phyloP scores from a whole-genome alignment of 106 monocot species.

The Acorus calamus region DNA sequence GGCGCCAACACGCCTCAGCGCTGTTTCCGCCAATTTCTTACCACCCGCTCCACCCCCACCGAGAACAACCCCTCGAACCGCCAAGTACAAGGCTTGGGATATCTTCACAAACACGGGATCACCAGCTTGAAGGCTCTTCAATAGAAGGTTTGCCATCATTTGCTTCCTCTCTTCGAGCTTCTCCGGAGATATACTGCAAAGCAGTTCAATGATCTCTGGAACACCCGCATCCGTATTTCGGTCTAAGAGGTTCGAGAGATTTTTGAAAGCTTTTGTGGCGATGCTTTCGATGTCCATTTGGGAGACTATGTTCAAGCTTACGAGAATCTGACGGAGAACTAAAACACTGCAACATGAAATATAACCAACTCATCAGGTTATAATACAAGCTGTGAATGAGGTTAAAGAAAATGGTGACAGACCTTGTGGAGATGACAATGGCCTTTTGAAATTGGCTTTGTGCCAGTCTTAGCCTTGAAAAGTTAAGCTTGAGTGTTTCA shows the following conservation, averaged over 20 bases:
- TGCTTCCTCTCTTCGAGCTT: conserved; percentile 33
- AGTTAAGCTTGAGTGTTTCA: conserved; percentile 71
- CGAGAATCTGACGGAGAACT: conserved; percentile 70
- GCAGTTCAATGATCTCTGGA: conserved; percentile 39
- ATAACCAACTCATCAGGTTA: not conserved
- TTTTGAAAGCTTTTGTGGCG: conserved; percentile 22
- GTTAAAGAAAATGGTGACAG: not conserved
- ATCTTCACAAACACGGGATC: conserved; percentile 61
- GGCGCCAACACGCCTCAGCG: conserved; percentile 51
- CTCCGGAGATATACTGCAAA: conserved; percentile 11
- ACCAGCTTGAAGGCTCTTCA: conserved; percentile 63
- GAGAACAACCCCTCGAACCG: conserved; percentile 41
- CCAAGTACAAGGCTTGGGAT: conserved; percentile 46
- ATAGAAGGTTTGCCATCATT: conserved; percentile 44
- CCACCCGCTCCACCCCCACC: conserved; percentile 38
- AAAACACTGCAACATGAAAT: conserved; percentile 44
- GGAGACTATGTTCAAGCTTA: conserved; percentile 25
- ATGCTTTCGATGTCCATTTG: conserved; percentile 29
- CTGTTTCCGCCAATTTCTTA: conserved; percentile 32
- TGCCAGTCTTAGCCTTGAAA: conserved; percentile 48
- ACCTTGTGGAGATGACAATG: conserved; percentile 85
- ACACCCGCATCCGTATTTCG: conserved; percentile 35
- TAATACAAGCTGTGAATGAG: not conserved
- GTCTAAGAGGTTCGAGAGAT: conserved; percentile 36
- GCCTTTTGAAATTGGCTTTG: conserved; percentile 76